A percentile compares a stretch with the other conserved stretches of the same genome.
These are phyloP conservation scores for Blepharisma japonicum DNA, from an alignment of 73 alveolate species.

Conservation along the genomic window DNA sequence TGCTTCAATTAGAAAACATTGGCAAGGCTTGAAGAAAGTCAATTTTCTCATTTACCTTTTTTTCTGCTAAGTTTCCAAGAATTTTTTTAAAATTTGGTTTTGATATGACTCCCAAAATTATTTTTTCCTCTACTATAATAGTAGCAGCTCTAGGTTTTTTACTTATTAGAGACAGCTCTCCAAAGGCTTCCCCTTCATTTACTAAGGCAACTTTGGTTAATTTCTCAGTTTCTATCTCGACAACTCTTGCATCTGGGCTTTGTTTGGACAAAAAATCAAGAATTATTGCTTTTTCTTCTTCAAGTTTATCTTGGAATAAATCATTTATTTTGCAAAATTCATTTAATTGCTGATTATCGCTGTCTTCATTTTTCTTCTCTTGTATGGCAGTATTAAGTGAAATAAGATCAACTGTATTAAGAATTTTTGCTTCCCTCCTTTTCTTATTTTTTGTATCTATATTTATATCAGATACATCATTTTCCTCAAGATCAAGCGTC, in stretches of 20 bases:
- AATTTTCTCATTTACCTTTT: neutral
- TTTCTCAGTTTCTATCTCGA: neutral
- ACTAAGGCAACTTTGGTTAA: neutral
- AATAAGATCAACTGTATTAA: too few species aligned
- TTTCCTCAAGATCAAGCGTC: too few species aligned
- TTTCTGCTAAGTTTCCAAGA: slow-evolving; percentile 14
- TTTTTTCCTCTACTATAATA: slow-evolving; percentile 40
- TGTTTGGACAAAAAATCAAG: too few species aligned
- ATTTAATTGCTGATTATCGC: too few species aligned
- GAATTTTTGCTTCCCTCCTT: too few species aligned
- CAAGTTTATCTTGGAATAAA: too few species aligned
- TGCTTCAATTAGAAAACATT: slow-evolving; percentile 4
- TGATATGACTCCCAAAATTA: slow-evolving; percentile 33
- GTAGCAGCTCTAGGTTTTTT: slow-evolving; percentile 68
- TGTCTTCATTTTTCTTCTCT: too few species aligned
- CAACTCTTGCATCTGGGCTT: neutral
- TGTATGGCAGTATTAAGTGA: too few species aligned
- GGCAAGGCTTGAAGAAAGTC: slow-evolving; percentile 19
- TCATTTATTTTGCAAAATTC: too few species aligned
- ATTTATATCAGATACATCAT: too few species aligned
- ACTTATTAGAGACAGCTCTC: slow-evolving; percentile 57
- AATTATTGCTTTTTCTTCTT: too few species aligned
- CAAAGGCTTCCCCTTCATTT: slow-evolving; percentile 42
- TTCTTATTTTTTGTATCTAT: too few species aligned
- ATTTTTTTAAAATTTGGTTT: slow-evolving; percentile 49